Percentiles rank a stretch among this genome's conserved stretches.
Conservation (phyloP, 495 filamentous ascomycete species). For the Pseudevernia furfuracea region DNA sequence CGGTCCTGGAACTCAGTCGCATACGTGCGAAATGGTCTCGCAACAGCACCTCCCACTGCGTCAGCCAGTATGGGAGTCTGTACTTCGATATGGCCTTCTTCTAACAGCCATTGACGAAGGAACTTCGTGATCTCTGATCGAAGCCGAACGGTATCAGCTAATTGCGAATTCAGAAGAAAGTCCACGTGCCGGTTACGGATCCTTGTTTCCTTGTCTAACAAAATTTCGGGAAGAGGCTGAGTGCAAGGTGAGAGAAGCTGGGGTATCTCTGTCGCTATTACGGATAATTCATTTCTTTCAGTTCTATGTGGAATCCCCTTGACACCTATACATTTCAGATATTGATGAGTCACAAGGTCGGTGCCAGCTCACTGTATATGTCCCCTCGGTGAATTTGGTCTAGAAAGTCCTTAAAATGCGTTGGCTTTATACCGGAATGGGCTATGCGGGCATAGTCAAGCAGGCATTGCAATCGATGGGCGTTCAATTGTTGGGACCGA, state of each 20-base stretch:
- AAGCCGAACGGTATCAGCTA: slow-evolving; percentile 61
- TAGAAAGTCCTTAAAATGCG: slow-evolving; percentile 52
- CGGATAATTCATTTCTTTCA: slow-evolving; percentile 64
- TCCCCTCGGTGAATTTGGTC: slow-evolving; percentile 62
- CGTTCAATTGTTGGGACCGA: slow-evolving; percentile 19
- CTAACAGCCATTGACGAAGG: slow-evolving; percentile 64
- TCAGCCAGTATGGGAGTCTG: slow-evolving; percentile 79
- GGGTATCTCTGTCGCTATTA: slow-evolving; percentile 60
- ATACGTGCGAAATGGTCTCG: slow-evolving; percentile 73
- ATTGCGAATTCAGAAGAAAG: slow-evolving; percentile 60
- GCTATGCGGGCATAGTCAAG: slow-evolving; percentile 55
- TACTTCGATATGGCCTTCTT: slow-evolving; percentile 71
- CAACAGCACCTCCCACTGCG: slow-evolving; percentile 71
- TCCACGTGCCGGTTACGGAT: slow-evolving; percentile 70
- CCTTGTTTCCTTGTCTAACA: slow-evolving; percentile 57
- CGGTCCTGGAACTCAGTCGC: slow-evolving; percentile 63
- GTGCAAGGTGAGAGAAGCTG: slow-evolving; percentile 66
- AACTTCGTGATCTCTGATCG: slow-evolving; percentile 67
- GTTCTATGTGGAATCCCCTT: slow-evolving; percentile 67
- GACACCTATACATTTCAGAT: slow-evolving; percentile 42
- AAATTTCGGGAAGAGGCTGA: slow-evolving; percentile 59
- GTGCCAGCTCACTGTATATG: slow-evolving; percentile 56
- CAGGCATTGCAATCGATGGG: slow-evolving; percentile 58
- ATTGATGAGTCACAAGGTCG: slow-evolving; percentile 5
- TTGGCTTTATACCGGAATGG: slow-evolving; percentile 29